These are phyloP conservation scores for Neocucurbitaria cava DNA, from an alignment of 2,329 filamentous ascomycete genomes.

Conservation along the genomic window DNA sequence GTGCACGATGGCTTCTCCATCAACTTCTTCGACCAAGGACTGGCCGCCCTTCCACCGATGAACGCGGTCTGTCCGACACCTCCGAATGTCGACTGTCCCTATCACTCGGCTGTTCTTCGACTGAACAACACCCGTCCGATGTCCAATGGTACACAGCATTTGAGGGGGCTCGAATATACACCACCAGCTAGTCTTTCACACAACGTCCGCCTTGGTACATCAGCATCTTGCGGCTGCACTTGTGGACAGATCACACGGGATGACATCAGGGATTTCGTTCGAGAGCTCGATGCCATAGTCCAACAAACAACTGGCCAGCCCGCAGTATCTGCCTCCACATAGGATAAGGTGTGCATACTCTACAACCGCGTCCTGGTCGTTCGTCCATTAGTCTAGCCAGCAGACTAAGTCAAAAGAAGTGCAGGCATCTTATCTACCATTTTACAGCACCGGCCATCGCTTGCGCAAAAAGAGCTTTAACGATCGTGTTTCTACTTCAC, in stretches of 20 bases:
- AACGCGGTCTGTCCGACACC: neutral
- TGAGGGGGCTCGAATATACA: neutral
- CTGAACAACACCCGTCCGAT: neutral
- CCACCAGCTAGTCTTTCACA: neutral
- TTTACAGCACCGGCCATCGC: neutral
- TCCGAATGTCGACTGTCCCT: neutral
- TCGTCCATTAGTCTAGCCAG: neutral
- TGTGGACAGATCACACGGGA: neutral
- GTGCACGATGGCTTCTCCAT: neutral
- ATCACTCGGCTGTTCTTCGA: constrained; percentile 3
- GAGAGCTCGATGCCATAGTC: constrained; percentile 5
- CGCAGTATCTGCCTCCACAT: neutral
- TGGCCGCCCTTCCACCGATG: neutral
- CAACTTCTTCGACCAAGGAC: constrained; percentile 1
- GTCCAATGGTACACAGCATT: neutral
- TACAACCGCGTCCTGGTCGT: neutral
- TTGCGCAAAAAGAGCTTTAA: neutral
- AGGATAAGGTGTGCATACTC: neutral
- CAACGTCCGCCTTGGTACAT: constrained; percentile 6
- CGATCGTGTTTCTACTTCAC: neutral
- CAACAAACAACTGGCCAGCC: neutral
- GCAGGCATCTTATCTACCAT: neutral
- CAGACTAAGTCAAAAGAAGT: too few relatives aligned
- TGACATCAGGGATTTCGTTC: neutral
- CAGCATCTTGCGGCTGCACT: constrained; percentile 8